These are phyloP conservation scores for Spizellomyces sp. DNA, from an alignment of 192 early-diverging fungal genomes.

Conservation along the genomic window DNA sequence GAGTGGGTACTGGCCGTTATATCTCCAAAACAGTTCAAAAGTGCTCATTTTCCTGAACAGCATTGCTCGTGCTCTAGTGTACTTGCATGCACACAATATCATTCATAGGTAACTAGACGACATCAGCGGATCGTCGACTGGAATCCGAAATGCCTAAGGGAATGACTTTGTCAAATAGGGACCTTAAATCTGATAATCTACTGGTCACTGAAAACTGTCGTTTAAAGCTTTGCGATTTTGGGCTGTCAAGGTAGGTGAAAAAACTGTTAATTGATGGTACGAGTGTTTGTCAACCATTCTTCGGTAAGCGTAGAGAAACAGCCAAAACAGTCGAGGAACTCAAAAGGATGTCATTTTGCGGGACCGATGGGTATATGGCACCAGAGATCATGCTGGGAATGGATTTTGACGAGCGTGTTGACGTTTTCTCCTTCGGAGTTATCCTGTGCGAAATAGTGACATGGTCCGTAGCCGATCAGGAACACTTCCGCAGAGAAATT, in stretches of 20 bases:
- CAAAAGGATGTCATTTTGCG: conserved; percentile 43
- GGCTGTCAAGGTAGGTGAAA: conserved; percentile 29
- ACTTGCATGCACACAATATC: conserved; percentile 45
- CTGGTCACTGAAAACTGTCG: conserved; percentile 47
- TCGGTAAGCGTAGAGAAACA: conserved; percentile 5
- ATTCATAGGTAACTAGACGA: conserved; percentile 36
- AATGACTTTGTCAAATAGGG: conserved; percentile 15
- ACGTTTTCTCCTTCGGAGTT: conserved; percentile 48
- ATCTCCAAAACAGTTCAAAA: background rate
- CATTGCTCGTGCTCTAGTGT: conserved; percentile 45
- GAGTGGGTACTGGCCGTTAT: conserved; percentile 21
- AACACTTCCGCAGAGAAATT: conserved; percentile 14
- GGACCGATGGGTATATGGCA: conserved; percentile 53
- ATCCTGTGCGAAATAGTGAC: conserved; percentile 47
- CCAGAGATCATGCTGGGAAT: conserved; percentile 51
- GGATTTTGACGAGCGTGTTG: conserved; percentile 43
- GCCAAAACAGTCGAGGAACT: conserved; percentile 32
- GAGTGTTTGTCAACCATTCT: background rate
- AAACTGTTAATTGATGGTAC: background rate
- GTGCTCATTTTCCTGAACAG: background rate
- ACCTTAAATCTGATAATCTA: conserved; percentile 49
- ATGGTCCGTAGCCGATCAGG: conserved; percentile 15
- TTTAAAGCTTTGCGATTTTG: conserved; percentile 54
- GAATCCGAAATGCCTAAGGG: background rate
- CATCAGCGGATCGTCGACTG: too few relatives aligned